Base-by-base conservation (phyloP, 352 stramenopile species). In the Pythium dissimile region DNA sequence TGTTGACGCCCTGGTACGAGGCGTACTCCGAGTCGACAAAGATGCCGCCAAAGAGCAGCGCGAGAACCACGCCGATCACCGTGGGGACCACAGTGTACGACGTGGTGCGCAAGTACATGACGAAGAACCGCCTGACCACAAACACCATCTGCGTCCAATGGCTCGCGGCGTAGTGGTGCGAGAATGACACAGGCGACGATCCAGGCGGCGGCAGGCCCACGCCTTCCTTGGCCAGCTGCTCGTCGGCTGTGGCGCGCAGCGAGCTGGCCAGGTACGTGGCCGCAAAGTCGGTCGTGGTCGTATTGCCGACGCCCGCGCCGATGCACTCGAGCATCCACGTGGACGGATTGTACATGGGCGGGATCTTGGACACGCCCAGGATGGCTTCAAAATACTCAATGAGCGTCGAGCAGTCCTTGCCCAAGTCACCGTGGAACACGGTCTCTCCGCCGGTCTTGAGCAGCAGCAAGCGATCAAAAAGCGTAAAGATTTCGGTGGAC, bases 291-390 rank as follows among this genome's bases (percentile, higher is more conserved):
- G 24, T 54, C 24, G 49, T 23, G 9, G 39, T 47, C 8, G 21
- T 59, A 39, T 69, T 53, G 23, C 48, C 49, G 7, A 75, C 67
- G 51, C 70, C 67, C 59, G 60, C 75, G 57, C 69, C 74, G 64
- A 77, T 77, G 21, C 65, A 68, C 34, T 84, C 71, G 37, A 96
- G 70, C 81, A 96, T 93, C 82, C 80, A 94, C 32, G 84, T 89
- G 13, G 84, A 81, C 18, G 87, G 84, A 54, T 95, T 94, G 51
- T 88, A 78, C 35, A 73, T 62, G 39, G 49, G 54, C 3, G 63
- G 62, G 53, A 94, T 82, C 34, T 32, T 54, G 23, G 46, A 49
- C 12, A 69, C 62, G 31, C 70, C 68, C 37, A 83, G 70, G 48
- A 91, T 73, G 24, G 73, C 76, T 31, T 73, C 52, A 34, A 96